Evolutionary conservation across 768 basidiomycete species (phyloP).

Genomic region (Trametes villosa): DNA sequence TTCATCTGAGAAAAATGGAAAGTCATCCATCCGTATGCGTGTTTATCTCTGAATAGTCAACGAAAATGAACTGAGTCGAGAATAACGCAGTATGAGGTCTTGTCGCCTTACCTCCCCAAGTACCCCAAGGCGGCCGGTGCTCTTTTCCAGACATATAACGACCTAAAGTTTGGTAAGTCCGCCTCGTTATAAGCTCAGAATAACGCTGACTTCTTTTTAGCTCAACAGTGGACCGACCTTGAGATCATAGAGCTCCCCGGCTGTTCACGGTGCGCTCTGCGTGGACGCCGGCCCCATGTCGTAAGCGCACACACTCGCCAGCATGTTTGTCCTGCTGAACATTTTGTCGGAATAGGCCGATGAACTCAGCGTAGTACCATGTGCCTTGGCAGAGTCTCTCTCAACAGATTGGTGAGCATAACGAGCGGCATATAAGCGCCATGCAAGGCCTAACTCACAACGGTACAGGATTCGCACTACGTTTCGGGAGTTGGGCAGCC

Average conservation of each 20-base stretch:
- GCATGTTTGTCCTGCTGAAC: background rate
- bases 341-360: constrained; percentile 41
- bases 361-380: constrained; percentile 62
- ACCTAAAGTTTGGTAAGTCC: constrained; percentile 60
- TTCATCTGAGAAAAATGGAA: constrained; percentile 22
- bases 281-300: constrained; percentile 56
- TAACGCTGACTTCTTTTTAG: constrained; percentile 38
- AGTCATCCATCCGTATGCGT: constrained; percentile 33
- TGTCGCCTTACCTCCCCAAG: constrained; percentile 54
- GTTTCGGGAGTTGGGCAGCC: constrained; percentile 53
- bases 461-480: constrained; percentile 53
- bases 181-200: background rate
- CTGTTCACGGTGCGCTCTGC: constrained; percentile 60
- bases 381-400: constrained; percentile 65
- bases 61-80: background rate
- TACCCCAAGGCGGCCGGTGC: constrained; percentile 65
- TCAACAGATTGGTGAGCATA: constrained; percentile 60
- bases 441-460: background rate
- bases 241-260: constrained; percentile 60
- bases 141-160: constrained; percentile 79
- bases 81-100: constrained; percentile 45
- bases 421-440: background rate
- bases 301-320: constrained; percentile 37
- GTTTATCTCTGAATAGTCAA: background rate
- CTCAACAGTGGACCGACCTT: constrained; percentile 73